Base-by-base conservation (phyloP, 768 basidiomycete species). In the Mycena galopus region DNA sequence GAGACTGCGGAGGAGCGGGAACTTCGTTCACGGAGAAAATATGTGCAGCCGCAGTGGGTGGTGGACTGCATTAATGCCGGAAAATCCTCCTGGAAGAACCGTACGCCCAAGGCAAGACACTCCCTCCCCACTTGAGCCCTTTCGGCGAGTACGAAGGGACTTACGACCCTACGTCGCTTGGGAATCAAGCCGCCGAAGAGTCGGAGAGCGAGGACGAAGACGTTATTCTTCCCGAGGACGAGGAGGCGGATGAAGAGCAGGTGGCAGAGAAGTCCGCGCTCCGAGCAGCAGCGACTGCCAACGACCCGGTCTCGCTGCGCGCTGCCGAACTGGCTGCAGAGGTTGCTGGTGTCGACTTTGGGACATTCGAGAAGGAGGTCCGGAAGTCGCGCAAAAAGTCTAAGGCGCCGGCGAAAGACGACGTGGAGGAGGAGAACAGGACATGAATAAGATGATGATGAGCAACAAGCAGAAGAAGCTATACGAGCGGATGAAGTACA, bases 361-460 rank as follows among this genome's bases (percentile, higher is more conserved):
- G 88, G 3, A 85, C 88, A 7, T 98, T 97, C 80, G 92, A 94
- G 81, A 91, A 91, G 76, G 89, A 92, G 78, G 88, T 95, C 60
- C 88, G 86, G 75, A 92, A 92, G 79, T 86, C 88, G 37, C 83
- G 81, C 70, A 91, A 87, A 76, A 83, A 80, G 59, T 74, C 71
- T 39, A 83, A 85, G 75, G 65, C 75, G 44, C 33, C 75, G 1
- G 76, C 71, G 65, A 79, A 76, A 14, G 83, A 81, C 73, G 79
- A 76, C 57, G 81, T 82, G 75, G 74, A 77, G 73, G 84, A 84
- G 81, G 83, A 42, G 95, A 96, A 79, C 87, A 91, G 77, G 94
- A 97, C 79, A 95, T 97, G 93, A 93, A 94, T 83, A 97, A 97
- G 88, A 97, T 98, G 92, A 88, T 98, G 90, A 92, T 98, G 92